Percentiles rank a stretch among this genome's conserved stretches.
Conservation (phyloP, 768 basidiomycete genomes). For the Sporobolomyces phaffii region DNA sequence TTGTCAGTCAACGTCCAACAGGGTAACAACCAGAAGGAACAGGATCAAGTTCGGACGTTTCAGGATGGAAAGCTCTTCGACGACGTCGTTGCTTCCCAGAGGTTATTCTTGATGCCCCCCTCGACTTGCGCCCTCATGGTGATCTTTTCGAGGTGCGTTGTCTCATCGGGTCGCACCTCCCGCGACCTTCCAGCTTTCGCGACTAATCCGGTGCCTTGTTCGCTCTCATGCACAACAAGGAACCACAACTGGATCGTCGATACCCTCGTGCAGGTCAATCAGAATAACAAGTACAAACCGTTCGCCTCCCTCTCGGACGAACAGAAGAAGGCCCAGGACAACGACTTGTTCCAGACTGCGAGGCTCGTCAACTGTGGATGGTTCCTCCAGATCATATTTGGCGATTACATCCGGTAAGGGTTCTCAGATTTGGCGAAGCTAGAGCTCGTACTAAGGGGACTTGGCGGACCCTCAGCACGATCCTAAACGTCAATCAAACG, state of each 20-base stretch:
- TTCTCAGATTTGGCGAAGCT: background rate
- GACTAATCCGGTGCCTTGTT: too few relatives aligned
- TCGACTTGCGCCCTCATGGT: slow-evolving; percentile 62
- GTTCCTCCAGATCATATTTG: slow-evolving; percentile 31
- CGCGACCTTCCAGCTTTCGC: background rate
- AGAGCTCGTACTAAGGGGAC: background rate
- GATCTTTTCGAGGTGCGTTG: slow-evolving; percentile 58
- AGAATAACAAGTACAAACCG: slow-evolving; percentile 51
- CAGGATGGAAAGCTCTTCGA: slow-evolving; percentile 61
- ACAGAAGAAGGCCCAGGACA: slow-evolving; percentile 25
- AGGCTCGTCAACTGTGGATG: slow-evolving; percentile 35
- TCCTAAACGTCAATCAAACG: slow-evolving; percentile 29
- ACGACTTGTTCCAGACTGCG: slow-evolving; percentile 36
- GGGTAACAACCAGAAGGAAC: slow-evolving; percentile 56
- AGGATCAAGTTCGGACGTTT: slow-evolving; percentile 53
- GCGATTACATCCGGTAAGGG: slow-evolving; percentile 27
- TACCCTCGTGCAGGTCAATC: slow-evolving; percentile 51
- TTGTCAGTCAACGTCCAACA: background rate
- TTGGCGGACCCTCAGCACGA: background rate
- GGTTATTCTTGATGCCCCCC: slow-evolving; percentile 62
- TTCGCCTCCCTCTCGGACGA: slow-evolving; percentile 6
- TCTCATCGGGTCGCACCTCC: background rate
- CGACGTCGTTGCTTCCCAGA: slow-evolving; percentile 54
- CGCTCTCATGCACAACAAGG: too few relatives aligned
- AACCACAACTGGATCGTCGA: slow-evolving; percentile 61